phyloP scores from a whole-genome alignment of 352 stramenopile species.

The Phytophthora constricta region DNA sequence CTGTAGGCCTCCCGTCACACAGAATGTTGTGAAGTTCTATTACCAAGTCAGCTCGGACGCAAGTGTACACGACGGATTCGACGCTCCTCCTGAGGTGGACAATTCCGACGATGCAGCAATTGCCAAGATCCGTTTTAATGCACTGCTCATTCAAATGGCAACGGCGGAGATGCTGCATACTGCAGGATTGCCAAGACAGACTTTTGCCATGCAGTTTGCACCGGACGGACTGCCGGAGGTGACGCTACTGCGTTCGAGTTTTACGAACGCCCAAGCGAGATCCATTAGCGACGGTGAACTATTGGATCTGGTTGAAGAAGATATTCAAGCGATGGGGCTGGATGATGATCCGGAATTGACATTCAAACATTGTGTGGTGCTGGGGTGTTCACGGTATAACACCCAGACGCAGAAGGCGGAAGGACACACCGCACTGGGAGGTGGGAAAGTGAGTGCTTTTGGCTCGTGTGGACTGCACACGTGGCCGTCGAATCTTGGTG shows the following conservation, averaged over 20 bases:
- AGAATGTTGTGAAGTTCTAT: slow-evolving; percentile 66
- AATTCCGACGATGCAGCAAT: slow-evolving; percentile 61
- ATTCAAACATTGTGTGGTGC: slow-evolving; percentile 74
- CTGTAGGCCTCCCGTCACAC: slow-evolving; percentile 40
- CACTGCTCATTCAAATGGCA: slow-evolving; percentile 62
- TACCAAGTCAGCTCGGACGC: slow-evolving; percentile 67
- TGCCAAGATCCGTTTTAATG: slow-evolving; percentile 60
- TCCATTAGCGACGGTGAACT: slow-evolving; percentile 66
- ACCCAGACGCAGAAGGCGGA: slow-evolving; percentile 48
- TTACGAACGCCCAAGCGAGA: slow-evolving; percentile 56
- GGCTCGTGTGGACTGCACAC: slow-evolving; percentile 71
- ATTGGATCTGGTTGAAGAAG: slow-evolving; percentile 53
- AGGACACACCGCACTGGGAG: slow-evolving; percentile 66
- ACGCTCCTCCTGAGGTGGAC: slow-evolving; percentile 56
- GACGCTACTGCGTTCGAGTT: slow-evolving; percentile 55
- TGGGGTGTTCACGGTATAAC: slow-evolving; percentile 74
- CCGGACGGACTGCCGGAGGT: slow-evolving; percentile 63
- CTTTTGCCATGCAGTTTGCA: slow-evolving; percentile 64
- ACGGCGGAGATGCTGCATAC: slow-evolving; percentile 59
- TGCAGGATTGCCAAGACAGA: slow-evolving; percentile 46
- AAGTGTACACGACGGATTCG: slow-evolving; percentile 48
- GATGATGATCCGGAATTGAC: slow-evolving; percentile 37
- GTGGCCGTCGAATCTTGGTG: slow-evolving; percentile 56
- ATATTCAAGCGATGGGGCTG: slow-evolving; percentile 51
- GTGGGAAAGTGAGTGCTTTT: slow-evolving; percentile 65